Conservation (phyloP, 2,329 filamentous ascomycete species). For the Colletotrichum zoysiae region DNA sequence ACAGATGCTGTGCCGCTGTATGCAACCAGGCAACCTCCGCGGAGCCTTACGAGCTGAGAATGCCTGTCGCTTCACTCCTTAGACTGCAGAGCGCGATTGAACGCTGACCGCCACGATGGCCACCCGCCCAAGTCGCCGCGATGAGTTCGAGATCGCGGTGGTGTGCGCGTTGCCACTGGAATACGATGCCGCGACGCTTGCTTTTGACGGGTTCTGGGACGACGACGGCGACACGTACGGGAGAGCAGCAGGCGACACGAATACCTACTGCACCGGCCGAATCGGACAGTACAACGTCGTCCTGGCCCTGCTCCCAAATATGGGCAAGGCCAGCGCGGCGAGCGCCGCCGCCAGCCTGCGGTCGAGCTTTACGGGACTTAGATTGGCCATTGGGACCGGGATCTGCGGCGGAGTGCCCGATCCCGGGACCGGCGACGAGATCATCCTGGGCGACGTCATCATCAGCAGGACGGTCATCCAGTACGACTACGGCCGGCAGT, state of each 20-base stretch:
- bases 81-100: neutral
- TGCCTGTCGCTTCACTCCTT: neutral
- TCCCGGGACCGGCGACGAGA: slow-evolving; percentile 1
- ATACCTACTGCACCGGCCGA: slow-evolving; percentile 48
- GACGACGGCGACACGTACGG: slow-evolving; percentile 44
- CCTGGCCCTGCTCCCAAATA: slow-evolving; percentile 46
- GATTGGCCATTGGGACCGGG: slow-evolving; percentile 53
- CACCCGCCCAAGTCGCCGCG: neutral
- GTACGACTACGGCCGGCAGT: slow-evolving; percentile 47
- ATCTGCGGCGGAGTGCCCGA: slow-evolving; percentile 55
- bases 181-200: slow-evolving; percentile 43
- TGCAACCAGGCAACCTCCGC: neutral
- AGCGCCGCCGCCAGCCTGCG: slow-evolving; percentile 47
- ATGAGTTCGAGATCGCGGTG: slow-evolving; percentile 45
- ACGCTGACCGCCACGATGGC: neutral
- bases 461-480: slow-evolving; percentile 48
- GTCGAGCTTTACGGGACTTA: slow-evolving; percentile 51
- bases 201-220: slow-evolving; percentile 49
- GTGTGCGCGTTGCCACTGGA: slow-evolving; percentile 47
- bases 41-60: neutral
- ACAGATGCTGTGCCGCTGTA: neutral
- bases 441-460: slow-evolving; percentile 52
- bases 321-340: slow-evolving; percentile 48
- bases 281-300: slow-evolving; percentile 47
- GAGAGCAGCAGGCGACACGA: slow-evolving; percentile 45